These are phyloP conservation scores for Coemansia sp. DNA, from an alignment of 192 early-diverging fungal genomes.

Conservation along the genomic window DNA sequence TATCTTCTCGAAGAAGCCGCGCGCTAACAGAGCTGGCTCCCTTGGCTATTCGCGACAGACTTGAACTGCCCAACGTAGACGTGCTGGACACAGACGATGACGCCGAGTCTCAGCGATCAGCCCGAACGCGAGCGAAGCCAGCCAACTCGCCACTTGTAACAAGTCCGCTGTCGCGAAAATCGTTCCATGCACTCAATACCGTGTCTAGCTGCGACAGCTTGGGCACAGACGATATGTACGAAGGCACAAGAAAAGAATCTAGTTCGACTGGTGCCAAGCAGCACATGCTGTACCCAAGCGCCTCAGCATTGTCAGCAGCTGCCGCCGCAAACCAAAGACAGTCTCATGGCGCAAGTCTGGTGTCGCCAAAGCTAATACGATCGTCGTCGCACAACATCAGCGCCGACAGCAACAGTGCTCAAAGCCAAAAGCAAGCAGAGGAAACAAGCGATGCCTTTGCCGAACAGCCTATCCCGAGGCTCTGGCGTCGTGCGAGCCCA, in stretches of 20 bases:
- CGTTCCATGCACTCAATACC: conserved; percentile 32
- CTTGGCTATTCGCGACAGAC: conserved; percentile 21
- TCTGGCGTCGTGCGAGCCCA: conserved; percentile 33
- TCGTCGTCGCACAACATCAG: conserved; percentile 22
- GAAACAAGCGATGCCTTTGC: neutral
- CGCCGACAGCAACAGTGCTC: neutral
- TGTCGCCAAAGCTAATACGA: conserved; percentile 31
- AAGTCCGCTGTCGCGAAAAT: conserved; percentile 48
- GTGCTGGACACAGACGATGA: conserved; percentile 3
- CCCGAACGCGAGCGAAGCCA: conserved; percentile 23
- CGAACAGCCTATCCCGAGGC: conserved; percentile 9
- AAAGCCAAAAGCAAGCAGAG: conserved; percentile 2
- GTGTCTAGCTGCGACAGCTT: conserved; percentile 19
- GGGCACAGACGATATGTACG: conserved; percentile 1
- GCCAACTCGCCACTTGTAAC: conserved; percentile 41
- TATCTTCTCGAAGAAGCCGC: conserved; percentile 35
- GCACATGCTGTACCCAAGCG: neutral
- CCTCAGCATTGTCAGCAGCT: neutral
- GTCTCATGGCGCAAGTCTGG: conserved; percentile 5
- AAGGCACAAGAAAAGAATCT: neutral
- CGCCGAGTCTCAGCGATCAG: conserved; percentile 11
- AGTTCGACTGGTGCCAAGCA: neutral
- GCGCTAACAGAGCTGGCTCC: conserved; percentile 44
- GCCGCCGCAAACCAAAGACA: neutral
- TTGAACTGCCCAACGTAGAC: conserved; percentile 10